Conservation (phyloP, 768 basidiomycete species). For the Lepiota venenata region DNA sequence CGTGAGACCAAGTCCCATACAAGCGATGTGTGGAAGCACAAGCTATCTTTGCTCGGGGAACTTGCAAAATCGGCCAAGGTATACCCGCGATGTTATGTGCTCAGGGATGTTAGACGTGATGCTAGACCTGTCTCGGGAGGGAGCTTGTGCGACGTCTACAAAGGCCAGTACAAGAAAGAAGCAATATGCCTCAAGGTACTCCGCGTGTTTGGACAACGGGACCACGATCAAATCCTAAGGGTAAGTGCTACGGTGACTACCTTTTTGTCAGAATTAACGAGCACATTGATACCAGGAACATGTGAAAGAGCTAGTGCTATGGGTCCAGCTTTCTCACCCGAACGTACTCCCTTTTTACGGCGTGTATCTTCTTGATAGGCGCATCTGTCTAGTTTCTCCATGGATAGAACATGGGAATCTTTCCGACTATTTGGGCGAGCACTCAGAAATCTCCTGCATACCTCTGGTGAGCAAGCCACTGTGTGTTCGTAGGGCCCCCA, state of each 20-base stretch:
- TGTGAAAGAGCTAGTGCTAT: slow-evolving; percentile 26
- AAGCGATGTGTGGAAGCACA: background rate
- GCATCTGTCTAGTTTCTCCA: slow-evolving; percentile 17
- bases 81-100: background rate
- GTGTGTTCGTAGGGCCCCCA: background rate
- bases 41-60: background rate
- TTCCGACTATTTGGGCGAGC: slow-evolving; percentile 11
- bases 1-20: background rate
- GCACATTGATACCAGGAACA: background rate
- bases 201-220: background rate
- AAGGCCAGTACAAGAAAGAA: background rate
- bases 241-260: background rate
- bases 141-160: background rate
- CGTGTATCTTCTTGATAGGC: slow-evolving; percentile 16
- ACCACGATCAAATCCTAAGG: background rate
- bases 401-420: slow-evolving; percentile 20
- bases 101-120: background rate
- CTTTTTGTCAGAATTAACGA: background rate
- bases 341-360: slow-evolving; percentile 35
- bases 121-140: background rate
- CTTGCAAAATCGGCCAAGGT: slow-evolving; percentile 1
- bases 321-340: slow-evolving; percentile 29
- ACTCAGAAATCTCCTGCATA: slow-evolving; percentile 10
- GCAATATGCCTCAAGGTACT: background rate
- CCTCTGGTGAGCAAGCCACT: slow-evolving; percentile 13